Evolutionary conservation across 345 rosid genomes (phyloP).

Genomic region (Noccaea caerulescens): DNA sequence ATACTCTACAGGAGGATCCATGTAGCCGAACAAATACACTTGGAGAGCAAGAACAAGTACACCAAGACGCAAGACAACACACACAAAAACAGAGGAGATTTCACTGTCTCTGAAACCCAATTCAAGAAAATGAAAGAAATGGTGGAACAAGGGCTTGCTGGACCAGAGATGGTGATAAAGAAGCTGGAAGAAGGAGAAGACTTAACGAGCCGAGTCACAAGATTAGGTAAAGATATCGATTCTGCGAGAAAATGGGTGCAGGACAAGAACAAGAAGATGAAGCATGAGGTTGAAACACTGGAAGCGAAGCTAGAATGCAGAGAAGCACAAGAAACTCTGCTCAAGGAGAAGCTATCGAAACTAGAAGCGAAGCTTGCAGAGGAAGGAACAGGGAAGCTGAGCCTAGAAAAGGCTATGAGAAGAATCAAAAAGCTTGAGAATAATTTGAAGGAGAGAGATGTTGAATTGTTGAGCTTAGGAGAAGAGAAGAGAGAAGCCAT

Average conservation of each 20-base stretch:
- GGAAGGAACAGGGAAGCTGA: constrained; percentile 53
- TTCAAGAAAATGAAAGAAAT: constrained; percentile 47
- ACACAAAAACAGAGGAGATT: constrained; percentile 15
- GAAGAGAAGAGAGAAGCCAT: constrained; percentile 92
- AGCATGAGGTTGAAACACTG: constrained; percentile 39
- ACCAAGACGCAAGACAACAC: constrained; percentile 19
- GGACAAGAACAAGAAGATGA: constrained; percentile 43
- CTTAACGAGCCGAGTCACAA: constrained; percentile 43
- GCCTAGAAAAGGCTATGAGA: constrained; percentile 35
- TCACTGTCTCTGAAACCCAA: constrained; percentile 2
- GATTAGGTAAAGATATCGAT: constrained; percentile 51
- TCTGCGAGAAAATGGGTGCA: constrained; percentile 48
- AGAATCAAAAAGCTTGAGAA: constrained; percentile 53
- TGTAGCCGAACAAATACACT: constrained; percentile 64
- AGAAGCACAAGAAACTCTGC: constrained; percentile 49
- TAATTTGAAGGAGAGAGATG: constrained; percentile 54
- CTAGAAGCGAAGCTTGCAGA: constrained; percentile 46
- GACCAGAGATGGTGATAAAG: constrained; percentile 46
- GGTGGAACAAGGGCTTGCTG: constrained; percentile 41
- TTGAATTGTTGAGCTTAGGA: constrained; percentile 48
- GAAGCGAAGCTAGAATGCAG: constrained; percentile 47
- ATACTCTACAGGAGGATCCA: constrained; percentile 62
- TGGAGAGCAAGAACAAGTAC: constrained; percentile 25
- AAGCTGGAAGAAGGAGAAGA: constrained; percentile 48
- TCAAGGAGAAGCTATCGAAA: constrained; percentile 49